A percentile compares a stretch with the other conserved stretches of the same genome.
Conservation (phyloP, 352 stramenopile species). For the Aphanomyces euteiches region DNA sequence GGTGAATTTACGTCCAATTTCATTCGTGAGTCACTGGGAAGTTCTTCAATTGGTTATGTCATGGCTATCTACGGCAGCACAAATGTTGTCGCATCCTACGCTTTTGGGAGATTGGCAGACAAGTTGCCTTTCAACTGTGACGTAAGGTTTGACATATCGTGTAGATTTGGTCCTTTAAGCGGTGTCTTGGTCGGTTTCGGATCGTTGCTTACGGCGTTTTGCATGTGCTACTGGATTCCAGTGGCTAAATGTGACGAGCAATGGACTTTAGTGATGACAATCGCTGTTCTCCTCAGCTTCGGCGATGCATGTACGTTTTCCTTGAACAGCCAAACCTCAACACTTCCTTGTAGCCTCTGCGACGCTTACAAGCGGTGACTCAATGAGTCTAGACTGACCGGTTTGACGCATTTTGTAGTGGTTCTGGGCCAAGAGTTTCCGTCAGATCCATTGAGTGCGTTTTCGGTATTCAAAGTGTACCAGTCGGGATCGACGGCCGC, state of each 20-base stretch:
- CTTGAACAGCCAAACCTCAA: neutral
- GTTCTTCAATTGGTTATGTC: slow-evolving; percentile 26
- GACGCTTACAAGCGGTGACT: slow-evolving; percentile 17
- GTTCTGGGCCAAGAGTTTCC: slow-evolving; percentile 28
- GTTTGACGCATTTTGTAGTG: neutral
- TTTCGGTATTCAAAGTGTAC: slow-evolving; percentile 25
- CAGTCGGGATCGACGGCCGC: slow-evolving; percentile 16
- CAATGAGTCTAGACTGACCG: neutral
- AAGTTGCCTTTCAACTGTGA: neutral
- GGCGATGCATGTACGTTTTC: slow-evolving; percentile 19
- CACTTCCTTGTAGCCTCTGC: slow-evolving; percentile 13
- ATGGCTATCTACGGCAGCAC: slow-evolving; percentile 23
- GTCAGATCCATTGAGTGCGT: slow-evolving; percentile 19
- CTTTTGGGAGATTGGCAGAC: slow-evolving; percentile 18
- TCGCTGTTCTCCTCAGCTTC: slow-evolving; percentile 23
- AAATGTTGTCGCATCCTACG: slow-evolving; percentile 18
- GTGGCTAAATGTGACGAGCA: slow-evolving; percentile 27
- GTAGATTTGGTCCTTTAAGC: slow-evolving; percentile 16
- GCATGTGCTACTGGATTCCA: slow-evolving; percentile 10
- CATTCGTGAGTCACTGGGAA: slow-evolving; percentile 21
- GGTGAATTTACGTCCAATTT: slow-evolving; percentile 28
- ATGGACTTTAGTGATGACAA: slow-evolving; percentile 16
- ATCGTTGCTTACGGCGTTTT: slow-evolving; percentile 10
- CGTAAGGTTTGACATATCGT: neutral
- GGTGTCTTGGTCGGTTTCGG: neutral